Evolutionary conservation across 1,139 yeast species (phyloP).

Genomic region (Zygoascus sp.): DNA sequence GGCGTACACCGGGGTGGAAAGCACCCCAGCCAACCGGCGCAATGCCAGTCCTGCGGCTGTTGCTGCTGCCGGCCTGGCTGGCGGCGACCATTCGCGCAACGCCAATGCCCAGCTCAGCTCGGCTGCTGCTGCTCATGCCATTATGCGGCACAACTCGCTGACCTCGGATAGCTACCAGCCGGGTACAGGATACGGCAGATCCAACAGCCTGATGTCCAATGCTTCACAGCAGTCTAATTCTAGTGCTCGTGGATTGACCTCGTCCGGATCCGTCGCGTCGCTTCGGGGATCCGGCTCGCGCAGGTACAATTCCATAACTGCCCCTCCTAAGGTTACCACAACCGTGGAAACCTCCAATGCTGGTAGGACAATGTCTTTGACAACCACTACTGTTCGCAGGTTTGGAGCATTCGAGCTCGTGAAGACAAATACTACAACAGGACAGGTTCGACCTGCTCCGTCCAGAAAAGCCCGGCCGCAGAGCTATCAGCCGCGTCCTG

Average conservation of each 20-base stretch:
- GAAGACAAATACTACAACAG: conserved; percentile 31
- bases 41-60: conserved; percentile 35
- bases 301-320: not conserved
- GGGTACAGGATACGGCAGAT: conserved; percentile 20
- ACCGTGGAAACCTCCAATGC: conserved; percentile 22
- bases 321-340: conserved; percentile 16
- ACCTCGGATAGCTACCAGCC: conserved; percentile 27
- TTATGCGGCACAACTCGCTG: conserved; percentile 33
- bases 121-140: conserved; percentile 38
- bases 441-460: conserved; percentile 9
- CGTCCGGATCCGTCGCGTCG: not conserved
- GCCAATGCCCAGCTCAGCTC: conserved; percentile 21
- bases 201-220: conserved; percentile 10
- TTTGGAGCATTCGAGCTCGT: conserved; percentile 37
- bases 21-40: conserved; percentile 25
- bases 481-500: conserved; percentile 14
- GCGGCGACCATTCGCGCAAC: conserved; percentile 17
- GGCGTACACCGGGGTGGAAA: conserved; percentile 33
- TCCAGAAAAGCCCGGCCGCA: conserved; percentile 15
- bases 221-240: not conserved
- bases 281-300: not conserved
- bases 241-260: not conserved
- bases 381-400: conserved; percentile 37
- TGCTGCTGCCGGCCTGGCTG: conserved; percentile 44
- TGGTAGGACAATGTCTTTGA: conserved; percentile 37